These are phyloP conservation scores for Amanita muscaria DNA, from an alignment of 768 basidiomycete species.

Conservation along the genomic window DNA sequence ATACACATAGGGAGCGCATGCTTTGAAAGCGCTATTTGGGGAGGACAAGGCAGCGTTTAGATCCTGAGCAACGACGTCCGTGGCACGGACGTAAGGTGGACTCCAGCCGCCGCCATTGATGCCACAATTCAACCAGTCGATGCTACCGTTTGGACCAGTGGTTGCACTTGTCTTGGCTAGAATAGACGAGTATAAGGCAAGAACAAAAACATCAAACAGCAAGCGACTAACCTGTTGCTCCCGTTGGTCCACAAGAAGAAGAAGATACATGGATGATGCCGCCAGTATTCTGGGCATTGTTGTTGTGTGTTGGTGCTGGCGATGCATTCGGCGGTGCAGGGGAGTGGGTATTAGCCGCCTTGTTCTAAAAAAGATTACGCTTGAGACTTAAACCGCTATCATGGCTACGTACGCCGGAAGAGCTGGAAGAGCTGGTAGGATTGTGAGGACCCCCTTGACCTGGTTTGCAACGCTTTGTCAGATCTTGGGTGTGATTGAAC, in stretches of 20 bases:
- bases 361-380: too few relatives aligned
- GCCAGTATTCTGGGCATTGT: background rate
- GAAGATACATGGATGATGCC: constrained; percentile 25
- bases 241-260: constrained; percentile 35
- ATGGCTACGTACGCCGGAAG: too few relatives aligned
- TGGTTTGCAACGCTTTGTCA: constrained; percentile 15
- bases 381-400: too few relatives aligned
- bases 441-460: too few relatives aligned
- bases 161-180: constrained; percentile 40
- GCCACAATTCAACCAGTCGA: constrained; percentile 76
- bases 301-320: too few relatives aligned
- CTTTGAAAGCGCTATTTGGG: constrained; percentile 44
- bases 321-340: too few relatives aligned
- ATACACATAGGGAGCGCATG: constrained; percentile 41
- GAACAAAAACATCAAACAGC: background rate
- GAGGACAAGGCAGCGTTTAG: constrained; percentile 41
- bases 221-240: constrained; percentile 37
- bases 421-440: too few relatives aligned
- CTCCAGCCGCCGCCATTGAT: constrained; percentile 57
- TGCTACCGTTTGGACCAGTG: constrained; percentile 62
- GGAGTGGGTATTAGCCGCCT: too few relatives aligned
- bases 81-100: constrained; percentile 51
- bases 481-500: constrained; percentile 2
- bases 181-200: background rate
- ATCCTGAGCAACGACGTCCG: constrained; percentile 40